phyloP scores from a whole-genome alignment of 495 filamentous ascomycete genomes.

The Aspergillus ellipticus region DNA sequence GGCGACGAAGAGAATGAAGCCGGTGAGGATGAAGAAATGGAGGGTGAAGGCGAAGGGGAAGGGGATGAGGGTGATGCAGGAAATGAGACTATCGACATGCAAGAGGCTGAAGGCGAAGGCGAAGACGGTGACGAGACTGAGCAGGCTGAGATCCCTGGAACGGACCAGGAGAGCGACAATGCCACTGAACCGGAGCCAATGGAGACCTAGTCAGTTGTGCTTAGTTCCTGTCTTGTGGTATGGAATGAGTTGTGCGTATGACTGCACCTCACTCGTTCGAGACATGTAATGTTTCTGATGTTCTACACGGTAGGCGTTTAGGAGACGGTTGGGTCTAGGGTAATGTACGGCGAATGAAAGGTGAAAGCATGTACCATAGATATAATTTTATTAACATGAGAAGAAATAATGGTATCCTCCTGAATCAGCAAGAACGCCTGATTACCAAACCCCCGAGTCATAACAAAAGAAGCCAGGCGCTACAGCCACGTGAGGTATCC shows the following conservation, averaged over 20 bases:
- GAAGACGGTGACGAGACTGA: constrained; percentile 29
- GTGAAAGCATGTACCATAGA: neutral
- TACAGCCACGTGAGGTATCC: too few species aligned
- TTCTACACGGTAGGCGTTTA: neutral
- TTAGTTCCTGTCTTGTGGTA: neutral
- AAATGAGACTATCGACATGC: constrained; percentile 6
- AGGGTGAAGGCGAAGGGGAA: constrained; percentile 13
- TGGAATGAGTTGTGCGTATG: neutral
- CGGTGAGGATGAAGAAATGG: constrained; percentile 13
- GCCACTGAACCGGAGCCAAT: constrained; percentile 10
- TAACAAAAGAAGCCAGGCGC: neutral
- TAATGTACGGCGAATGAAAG: neutral
- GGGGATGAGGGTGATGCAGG: constrained; percentile 13
- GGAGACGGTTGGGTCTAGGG: neutral
- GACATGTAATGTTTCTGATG: neutral
- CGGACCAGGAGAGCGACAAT: constrained; percentile 12
- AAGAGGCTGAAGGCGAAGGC: constrained; percentile 18
- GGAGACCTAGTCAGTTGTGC: constrained; percentile 6
- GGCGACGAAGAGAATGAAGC: constrained; percentile 14
- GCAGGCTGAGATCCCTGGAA: neutral
- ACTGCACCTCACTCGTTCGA: too few species aligned
- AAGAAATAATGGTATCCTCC: neutral
- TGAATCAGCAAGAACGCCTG: neutral
- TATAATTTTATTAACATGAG: neutral
- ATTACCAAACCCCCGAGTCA: neutral